phyloP scores from a whole-genome alignment of 1,284 basidiomycete genomes.

The Sanghuangporus baumii region DNA sequence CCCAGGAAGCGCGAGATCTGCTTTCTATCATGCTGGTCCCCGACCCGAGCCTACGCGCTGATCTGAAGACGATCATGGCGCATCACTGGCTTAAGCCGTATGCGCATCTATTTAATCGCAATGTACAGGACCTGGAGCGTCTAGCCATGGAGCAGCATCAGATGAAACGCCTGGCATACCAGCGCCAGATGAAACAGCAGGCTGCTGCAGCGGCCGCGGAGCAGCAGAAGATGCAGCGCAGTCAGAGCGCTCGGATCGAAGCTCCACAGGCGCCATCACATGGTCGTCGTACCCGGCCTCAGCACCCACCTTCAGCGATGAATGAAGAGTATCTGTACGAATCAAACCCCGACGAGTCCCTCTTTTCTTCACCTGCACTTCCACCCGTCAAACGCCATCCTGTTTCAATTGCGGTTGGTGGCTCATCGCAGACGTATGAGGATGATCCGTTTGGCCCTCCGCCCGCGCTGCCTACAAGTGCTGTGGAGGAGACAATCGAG shows the following conservation, averaged over 20 bases:
- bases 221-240: constrained; percentile 35
- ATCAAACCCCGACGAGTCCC: constrained; percentile 40
- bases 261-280: constrained; percentile 29
- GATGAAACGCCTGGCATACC: constrained; percentile 75
- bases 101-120: constrained; percentile 58
- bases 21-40: constrained; percentile 85
- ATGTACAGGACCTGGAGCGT: constrained; percentile 74
- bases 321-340: constrained; percentile 50
- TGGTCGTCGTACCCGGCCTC: constrained; percentile 19
- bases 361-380: constrained; percentile 35
- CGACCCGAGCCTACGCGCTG: constrained; percentile 70
- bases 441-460: constrained; percentile 48
- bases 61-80: constrained; percentile 69
- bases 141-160: constrained; percentile 82
- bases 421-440: constrained; percentile 35
- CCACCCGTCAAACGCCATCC: constrained; percentile 28
- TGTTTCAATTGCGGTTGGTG: constrained; percentile 39
- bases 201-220: constrained; percentile 31
- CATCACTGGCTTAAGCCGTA: constrained; percentile 82
- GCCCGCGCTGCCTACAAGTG: constrained; percentile 22
- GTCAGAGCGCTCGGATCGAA: constrained; percentile 41
- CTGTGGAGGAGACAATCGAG: neutral
- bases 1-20: constrained; percentile 68
- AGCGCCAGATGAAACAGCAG: constrained; percentile 61
- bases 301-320: constrained; percentile 28